Base-by-base conservation (phyloP, 2,329 filamentous ascomycete genomes). In the Phialemoniopsis sp. region DNA sequence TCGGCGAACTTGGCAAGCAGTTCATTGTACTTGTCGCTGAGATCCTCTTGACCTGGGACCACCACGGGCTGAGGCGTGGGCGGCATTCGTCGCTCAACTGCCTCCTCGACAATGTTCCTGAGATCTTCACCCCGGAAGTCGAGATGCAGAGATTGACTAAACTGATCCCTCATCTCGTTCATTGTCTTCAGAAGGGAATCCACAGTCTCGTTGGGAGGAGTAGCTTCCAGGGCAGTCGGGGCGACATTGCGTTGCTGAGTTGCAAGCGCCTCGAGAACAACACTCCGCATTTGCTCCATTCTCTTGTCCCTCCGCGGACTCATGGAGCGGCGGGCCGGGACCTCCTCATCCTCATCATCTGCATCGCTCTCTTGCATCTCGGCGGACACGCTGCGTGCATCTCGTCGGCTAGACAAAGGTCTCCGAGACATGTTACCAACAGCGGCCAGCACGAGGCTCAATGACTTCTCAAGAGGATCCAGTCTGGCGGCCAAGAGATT, bases 321-420 rank as follows among this genome's bases (percentile, higher is more conserved):
- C 50, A 82, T 73, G 6, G 86, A 85, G 37, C 87, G 82, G 56
- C 80, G 73, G 46, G 72, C 65, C 40, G 80, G 75, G 39, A 64
- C 45, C 41, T 83, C 87, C 16, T 95, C 89, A 48, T 94, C 90
- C 56, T 95, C 89, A 46, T 95, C 90, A 58, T 97, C 91, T 10
- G 93, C 91, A 63, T 97, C 93, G 57, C 91, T 96, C 43, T 94
- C 82, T 35, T 78, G 72, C 4, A 75, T 55, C 21, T 89, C 85
- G n/a, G 72, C 78, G 34, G 86, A 90, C 31, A 79, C 62, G 58
- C 82, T 88, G 49, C 81, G 78, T 48, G 78, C 71, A 18, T 76
- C 73, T 31, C 74, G 74, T 21, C 76, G 70, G 40, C 71, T 77
- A 10, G 80, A 78, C 18, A 70, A 66, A 13, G 72, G 69, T 39